Evolutionary conservation across 129 eudicot species (phyloP), one percentile per base, ranked within the genome.

Genomic region (Heracleum sosnowskyi): DNA sequence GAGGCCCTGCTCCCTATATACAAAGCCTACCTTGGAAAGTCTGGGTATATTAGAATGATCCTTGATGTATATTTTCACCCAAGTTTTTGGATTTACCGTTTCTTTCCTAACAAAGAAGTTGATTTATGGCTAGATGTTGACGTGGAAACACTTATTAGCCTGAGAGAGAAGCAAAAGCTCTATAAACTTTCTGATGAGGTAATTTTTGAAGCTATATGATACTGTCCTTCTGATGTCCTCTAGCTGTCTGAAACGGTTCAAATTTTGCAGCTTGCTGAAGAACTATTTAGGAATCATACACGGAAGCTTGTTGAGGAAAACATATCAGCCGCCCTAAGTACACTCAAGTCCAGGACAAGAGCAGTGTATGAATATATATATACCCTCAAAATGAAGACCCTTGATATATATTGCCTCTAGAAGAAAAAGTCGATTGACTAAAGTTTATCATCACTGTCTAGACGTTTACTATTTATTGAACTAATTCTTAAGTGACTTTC

Each of bases 111-210:
- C 73, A 60, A 80, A 42, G 26, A 34, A 13, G 35, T 31, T 63
- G 41, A 57, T 55, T 29, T 74, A 76, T 69, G 82, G n/a, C 62
- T 68, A 96, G 99, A 92, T 92, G 20, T 92, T 82, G 86, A 85
- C 76, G 87, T 79, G 33, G 77, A 86, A 74, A 91, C 90, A 64
- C 91, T 96, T 86, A 79, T 89, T 76, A 82, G 83, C 73, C 85
- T 96, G 51, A 90, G 97, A 86, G 92, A 96, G 78, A 90, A 91
- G 76, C 99, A 96, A 79, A 86, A 87, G 72, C 83, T 77, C 63
- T 90, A 86, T 80, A 90, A 88, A 77, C 97, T 96, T 64, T 89
- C 97, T 73, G 97, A 96, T 84, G 97, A 96, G 99, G 99, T 92
- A 86, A 2, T 40, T 69, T 80, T 28, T 45, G 44, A 37, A 62